Percentiles rank a stretch among this genome's conserved stretches.
Conservation (phyloP, 1,284 basidiomycete species). For the Malassezia japonica region DNA sequence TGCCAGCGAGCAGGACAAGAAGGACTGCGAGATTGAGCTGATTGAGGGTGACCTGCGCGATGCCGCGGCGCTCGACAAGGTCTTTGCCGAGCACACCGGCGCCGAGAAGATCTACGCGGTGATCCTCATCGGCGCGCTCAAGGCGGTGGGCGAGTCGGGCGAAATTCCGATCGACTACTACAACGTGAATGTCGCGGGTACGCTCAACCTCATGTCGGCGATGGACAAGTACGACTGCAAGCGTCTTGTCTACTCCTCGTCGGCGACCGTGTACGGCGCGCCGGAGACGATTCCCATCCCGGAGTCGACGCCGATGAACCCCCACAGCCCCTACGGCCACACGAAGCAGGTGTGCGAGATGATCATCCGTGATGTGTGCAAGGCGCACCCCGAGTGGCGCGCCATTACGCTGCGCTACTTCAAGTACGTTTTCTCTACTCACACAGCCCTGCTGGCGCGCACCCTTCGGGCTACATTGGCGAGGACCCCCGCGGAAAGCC, state of each 20-base stretch:
- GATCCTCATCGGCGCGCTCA: conserved; percentile 91
- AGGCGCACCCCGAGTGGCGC: conserved; percentile 67
- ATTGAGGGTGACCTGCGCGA: conserved; percentile 42
- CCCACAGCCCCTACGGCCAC: conserved; percentile 86
- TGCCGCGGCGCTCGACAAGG: conserved; percentile 29
- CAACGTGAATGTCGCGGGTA: conserved; percentile 43
- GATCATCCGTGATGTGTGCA: conserved; percentile 79
- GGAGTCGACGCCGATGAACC: conserved; percentile 75
- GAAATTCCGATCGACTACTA: conserved; percentile 70
- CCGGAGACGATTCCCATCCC: conserved; percentile 88
- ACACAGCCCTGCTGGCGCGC: conserved; percentile 80
- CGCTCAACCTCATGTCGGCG: conserved; percentile 36
- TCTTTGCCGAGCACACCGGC: conserved; percentile 31
- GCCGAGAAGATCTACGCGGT: conserved; percentile 71
- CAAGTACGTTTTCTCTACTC: conserved; percentile 59
- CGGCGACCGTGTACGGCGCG: conserved; percentile 96
- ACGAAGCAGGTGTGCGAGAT: conserved; percentile 92
- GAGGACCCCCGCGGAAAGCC: conserved; percentile 93
- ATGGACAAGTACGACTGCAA: conserved; percentile 77
- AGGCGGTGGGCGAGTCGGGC: conserved; percentile 94
- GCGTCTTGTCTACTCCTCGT: conserved; percentile 90
- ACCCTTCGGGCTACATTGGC: conserved; percentile 87
- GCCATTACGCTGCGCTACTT: conserved; percentile 85
- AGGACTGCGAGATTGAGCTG: conserved; percentile 66
- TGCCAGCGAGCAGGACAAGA: conserved; percentile 58